Evolutionary conservation across 148 eudicot species (phyloP).

Genomic region (Bassia scoparia): DNA sequence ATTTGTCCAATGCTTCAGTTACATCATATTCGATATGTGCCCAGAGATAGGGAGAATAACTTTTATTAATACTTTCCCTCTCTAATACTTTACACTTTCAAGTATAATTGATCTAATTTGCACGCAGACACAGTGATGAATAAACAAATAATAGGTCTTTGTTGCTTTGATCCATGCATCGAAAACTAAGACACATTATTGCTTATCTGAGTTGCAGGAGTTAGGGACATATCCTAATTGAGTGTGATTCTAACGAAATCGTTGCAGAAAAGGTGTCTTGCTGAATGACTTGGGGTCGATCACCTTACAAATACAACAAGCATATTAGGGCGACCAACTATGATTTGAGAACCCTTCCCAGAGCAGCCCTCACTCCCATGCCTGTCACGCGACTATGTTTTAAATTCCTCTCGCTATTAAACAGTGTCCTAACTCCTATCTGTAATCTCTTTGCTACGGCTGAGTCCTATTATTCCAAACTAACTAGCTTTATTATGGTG

Average conservation of each 20-base stretch:
- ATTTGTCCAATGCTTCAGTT: neutral
- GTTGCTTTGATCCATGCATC: neutral
- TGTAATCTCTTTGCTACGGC: neutral
- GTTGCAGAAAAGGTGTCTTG: slow-evolving; percentile 72
- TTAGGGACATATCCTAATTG: slow-evolving; percentile 82
- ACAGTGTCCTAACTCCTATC: no score
- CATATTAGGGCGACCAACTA: slow-evolving; percentile 96
- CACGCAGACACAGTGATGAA: neutral
- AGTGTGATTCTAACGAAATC: slow-evolving; percentile 51
- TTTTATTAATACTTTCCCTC: no score
- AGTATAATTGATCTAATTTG: neutral
- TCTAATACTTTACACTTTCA: no score
- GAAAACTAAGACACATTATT: neutral
- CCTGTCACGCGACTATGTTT: slow-evolving; percentile 78
- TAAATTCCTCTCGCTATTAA: neutral
- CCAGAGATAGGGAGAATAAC: no score
- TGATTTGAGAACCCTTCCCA: slow-evolving; percentile 97
- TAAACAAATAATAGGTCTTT: neutral
- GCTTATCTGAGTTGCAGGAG: slow-evolving; percentile 48
- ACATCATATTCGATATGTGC: neutral
- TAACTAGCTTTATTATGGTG: no score
- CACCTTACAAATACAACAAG: slow-evolving; percentile 60
- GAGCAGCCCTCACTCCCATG: slow-evolving; percentile 97
- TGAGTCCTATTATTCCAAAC: neutral
- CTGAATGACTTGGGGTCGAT: slow-evolving; percentile 83